These are phyloP conservation scores for Cronartium quercuum DNA, from an alignment of 1,284 basidiomycete species.

Conservation along the genomic window DNA sequence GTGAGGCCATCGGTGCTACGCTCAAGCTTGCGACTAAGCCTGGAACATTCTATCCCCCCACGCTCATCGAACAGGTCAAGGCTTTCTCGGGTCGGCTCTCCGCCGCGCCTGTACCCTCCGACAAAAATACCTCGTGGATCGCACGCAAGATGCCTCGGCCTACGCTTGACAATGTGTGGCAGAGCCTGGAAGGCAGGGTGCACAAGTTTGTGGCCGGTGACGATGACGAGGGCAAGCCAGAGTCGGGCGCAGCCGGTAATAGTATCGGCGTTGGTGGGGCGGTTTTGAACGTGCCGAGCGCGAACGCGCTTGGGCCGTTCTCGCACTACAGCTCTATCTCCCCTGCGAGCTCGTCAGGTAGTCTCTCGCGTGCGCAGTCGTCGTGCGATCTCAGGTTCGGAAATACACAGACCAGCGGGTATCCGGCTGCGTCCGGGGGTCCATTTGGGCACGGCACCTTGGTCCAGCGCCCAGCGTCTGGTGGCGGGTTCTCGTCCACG, in stretches of 20 bases:
- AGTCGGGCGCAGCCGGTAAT: conserved; percentile 46
- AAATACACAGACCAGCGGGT: conserved; percentile 8
- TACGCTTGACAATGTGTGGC: conserved; percentile 83
- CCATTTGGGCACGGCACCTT: conserved; percentile 19
- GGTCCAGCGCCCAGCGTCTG: conserved; percentile 28
- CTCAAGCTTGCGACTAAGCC: conserved; percentile 56
- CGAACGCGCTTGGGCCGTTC: conserved; percentile 67
- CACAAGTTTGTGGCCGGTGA: conserved; percentile 96
- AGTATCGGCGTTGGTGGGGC: conserved; percentile 40
- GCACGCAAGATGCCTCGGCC: conserved; percentile 62
- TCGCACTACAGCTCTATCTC: conserved; percentile 91
- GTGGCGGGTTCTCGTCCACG: conserved; percentile 20
- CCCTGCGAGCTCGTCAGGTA: conserved; percentile 55
- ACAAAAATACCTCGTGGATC: conserved; percentile 73
- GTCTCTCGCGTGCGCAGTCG: conserved; percentile 48
- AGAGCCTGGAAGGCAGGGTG: conserved; percentile 87
- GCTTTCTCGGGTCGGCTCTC: conserved; percentile 73
- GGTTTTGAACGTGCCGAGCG: conserved; percentile 45
- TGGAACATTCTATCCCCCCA: conserved; percentile 64
- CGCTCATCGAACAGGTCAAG: conserved; percentile 69
- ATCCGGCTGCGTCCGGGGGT: conserved; percentile 2
- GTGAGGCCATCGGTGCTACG: conserved; percentile 75
- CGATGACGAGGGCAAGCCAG: conserved; percentile 51
- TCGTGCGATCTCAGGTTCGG: conserved; percentile 42
- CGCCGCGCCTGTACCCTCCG: conserved; percentile 60